Evolutionary conservation across 257 asterid species (phyloP).

Genomic region (Solanum pennellii): DNA sequence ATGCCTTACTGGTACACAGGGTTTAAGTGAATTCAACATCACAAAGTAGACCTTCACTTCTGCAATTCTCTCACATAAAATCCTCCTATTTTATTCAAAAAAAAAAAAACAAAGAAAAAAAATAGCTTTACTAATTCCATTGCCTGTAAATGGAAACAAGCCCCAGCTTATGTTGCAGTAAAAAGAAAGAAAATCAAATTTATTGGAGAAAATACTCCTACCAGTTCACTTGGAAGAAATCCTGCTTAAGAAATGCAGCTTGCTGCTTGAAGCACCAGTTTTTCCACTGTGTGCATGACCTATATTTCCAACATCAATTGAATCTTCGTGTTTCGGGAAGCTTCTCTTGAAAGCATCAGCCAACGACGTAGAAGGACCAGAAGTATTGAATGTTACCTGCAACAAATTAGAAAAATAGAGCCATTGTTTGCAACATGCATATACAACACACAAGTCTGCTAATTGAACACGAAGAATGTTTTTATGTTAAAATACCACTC

Average conservation of each 20-base stretch:
- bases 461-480: background rate
- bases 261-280: conserved; percentile 16
- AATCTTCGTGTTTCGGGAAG: conserved; percentile 8
- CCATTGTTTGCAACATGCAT: background rate
- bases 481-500: background rate
- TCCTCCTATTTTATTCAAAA: background rate
- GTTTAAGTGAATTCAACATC: conserved; percentile 6
- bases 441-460: background rate
- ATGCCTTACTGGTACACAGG: conserved; percentile 1
- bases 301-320: conserved; percentile 3
- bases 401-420: background rate
- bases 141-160: background rate
- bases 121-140: background rate
- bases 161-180: background rate
- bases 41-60: background rate
- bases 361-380: conserved; percentile 7
- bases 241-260: conserved; percentile 6
- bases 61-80: background rate
- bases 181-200: background rate
- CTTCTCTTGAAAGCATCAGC: conserved; percentile 13
- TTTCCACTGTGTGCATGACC: conserved; percentile 3
- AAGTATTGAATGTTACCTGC: background rate
- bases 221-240: conserved; percentile 15
- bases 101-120: background rate
- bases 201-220: background rate